A percentile compares a stretch with the other conserved stretches of the same genome.
These are phyloP conservation scores for Daldinia vernicosa DNA, from an alignment of 495 filamentous ascomycete species.

Conservation along the genomic window DNA sequence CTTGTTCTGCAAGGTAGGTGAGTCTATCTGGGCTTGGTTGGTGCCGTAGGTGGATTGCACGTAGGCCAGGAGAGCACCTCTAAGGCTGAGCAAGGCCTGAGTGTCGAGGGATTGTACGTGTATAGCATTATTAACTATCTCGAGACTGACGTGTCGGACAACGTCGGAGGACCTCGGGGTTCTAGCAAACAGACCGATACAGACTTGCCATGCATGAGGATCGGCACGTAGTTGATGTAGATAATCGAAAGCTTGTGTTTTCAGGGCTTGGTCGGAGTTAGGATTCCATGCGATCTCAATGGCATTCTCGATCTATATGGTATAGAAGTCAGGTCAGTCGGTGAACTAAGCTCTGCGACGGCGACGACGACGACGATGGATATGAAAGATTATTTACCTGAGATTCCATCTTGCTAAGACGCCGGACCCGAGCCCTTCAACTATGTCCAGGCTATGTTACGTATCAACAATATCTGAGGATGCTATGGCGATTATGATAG, in stretches of 20 bases:
- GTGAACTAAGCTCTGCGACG: not conserved
- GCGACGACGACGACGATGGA: not conserved
- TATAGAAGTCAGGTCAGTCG: conserved; percentile 1
- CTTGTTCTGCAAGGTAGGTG: conserved; percentile 89
- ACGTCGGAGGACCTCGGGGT: conserved; percentile 82
- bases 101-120: conserved; percentile 73
- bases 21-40: conserved; percentile 66
- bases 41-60: conserved; percentile 74
- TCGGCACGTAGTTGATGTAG: conserved; percentile 82
- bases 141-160: conserved; percentile 85
- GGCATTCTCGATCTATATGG: conserved; percentile 81
- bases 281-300: conserved; percentile 91
- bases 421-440: conserved; percentile 40
- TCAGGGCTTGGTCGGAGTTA: conserved; percentile 74
- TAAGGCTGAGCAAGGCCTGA: conserved; percentile 73
- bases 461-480: conserved; percentile 14
- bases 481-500: conserved; percentile 15
- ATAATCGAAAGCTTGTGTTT: conserved; percentile 87
- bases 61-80: conserved; percentile 80
- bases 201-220: conserved; percentile 84
- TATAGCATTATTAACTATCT: conserved; percentile 90
- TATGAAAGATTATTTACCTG: conserved; percentile 35
- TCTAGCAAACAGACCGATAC: conserved; percentile 83
- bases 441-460: conserved; percentile 32
- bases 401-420: conserved; percentile 49